Base-by-base conservation (phyloP, 257 asterid genomes). In the Primulina tabacum region DNA sequence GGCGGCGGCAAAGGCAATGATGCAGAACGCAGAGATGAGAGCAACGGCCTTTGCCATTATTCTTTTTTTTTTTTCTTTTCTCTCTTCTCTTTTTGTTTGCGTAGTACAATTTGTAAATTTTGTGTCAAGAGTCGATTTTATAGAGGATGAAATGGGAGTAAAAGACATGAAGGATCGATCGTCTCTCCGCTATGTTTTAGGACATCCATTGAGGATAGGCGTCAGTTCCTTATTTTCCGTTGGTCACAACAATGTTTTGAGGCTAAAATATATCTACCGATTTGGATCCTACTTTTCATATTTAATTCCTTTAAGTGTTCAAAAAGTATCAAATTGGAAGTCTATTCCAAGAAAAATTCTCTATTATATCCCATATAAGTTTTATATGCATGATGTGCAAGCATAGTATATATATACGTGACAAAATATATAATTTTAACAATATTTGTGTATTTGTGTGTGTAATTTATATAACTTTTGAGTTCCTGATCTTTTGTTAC, bases 1-100 rank as follows among this genome's bases (percentile, higher is more conserved):
- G 56, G 64, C 79, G 37, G 71, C n/a, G 56, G 69, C 69, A 68
- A 68, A 33, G 64, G 72, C 72, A 21, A 68, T 20, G 63, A 68
- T 53, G 72, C 72, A 68, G 8, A 68, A 11, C n/a, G 55, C 64
- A 7, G 64, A 30, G 70, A 66, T 10, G 33, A 68, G 64, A 56
- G 64, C 64, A 53, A 68, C 28, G 6, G 64, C 72, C 72, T 55
- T 68, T 68, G 72, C 72, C 72, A 18, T 77, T 71, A 77, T 24
- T 17, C 2, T 28, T 60, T 35, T 55, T 4, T 16, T 64, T 2
- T 20, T 52, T 30, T 18, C 20, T 58, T 32, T 30, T 12, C 65
- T 67, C 71, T 65, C 78, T 68, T 80, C 80, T 68, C 72, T 71
- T 63, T 72, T 60, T 63, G 75, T 53, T 79, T 77, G 78, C 8